phyloP scores from a whole-genome alignment of 192 early-diverging fungal species.

The Entomortierella parvispora region DNA sequence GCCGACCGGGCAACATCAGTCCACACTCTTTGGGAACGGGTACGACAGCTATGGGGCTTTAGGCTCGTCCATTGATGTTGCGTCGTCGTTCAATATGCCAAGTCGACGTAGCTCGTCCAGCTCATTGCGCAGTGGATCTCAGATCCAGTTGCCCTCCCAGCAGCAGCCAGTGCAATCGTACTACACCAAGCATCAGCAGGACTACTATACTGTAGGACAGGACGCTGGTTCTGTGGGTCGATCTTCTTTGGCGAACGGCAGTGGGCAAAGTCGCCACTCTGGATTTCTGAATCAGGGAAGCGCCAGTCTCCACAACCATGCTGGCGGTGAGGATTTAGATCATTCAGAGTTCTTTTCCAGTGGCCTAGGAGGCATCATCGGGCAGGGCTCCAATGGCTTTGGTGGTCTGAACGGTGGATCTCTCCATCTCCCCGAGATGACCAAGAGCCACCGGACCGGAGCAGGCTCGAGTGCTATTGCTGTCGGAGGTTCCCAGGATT shows the following conservation, averaged over 20 bases:
- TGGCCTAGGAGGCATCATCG: slow-evolving; percentile 49
- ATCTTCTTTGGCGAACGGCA: no score
- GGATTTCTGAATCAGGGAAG: no score
- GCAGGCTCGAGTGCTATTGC: no score
- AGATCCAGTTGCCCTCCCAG: background rate
- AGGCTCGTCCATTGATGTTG: background rate
- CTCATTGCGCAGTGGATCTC: background rate
- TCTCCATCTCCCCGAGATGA: background rate
- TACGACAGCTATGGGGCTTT: background rate
- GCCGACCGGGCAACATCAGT: slow-evolving; percentile 11
- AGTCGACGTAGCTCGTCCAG: background rate
- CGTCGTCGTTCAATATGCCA: background rate
- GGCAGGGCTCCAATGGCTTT: slow-evolving; percentile 24
- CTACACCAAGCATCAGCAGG: no score
- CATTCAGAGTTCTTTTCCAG: slow-evolving; percentile 36
- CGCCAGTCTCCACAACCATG: background rate
- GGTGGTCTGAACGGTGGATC: background rate
- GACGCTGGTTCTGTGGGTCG: no score
- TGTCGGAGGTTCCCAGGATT: no score
- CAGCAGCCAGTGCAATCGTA: no score
- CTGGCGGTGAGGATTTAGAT: slow-evolving; percentile 20
- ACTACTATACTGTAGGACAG: no score
- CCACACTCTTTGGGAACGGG: slow-evolving; percentile 5
- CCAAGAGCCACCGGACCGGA: background rate
- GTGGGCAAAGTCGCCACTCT: no score